Conservation (phyloP, 169 alveolate genomes). For the Babesia caballi region DNA sequence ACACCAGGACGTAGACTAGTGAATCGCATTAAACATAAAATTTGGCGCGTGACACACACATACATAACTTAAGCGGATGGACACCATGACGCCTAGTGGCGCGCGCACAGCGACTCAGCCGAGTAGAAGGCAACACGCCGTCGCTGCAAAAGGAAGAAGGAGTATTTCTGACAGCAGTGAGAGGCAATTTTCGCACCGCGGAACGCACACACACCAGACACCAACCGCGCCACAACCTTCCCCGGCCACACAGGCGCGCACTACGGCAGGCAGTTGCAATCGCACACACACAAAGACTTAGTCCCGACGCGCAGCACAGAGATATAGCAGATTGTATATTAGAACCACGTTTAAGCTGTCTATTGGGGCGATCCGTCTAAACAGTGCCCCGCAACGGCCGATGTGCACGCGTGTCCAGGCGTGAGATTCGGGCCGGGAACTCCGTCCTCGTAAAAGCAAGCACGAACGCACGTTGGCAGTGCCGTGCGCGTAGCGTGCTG, state of each 20-base stretch:
- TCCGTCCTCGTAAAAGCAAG: background rate
- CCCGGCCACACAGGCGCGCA: conserved; percentile 7
- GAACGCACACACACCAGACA: conserved; percentile 7
- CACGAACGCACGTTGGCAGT: background rate
- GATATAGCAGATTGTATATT: background rate
- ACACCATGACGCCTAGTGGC: background rate
- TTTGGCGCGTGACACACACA: conserved; percentile 2
- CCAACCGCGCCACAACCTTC: background rate
- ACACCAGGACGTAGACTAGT: too few relatives aligned
- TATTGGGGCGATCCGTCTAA: background rate
- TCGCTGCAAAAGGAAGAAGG: background rate
- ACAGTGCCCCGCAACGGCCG: background rate
- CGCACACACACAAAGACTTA: conserved; percentile 13
- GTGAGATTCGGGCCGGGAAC: background rate
- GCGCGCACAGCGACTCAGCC: background rate
- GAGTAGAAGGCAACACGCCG: background rate
- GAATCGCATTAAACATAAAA: too few relatives aligned
- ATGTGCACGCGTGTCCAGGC: conserved; percentile 1
- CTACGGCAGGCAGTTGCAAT: background rate
- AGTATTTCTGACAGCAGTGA: background rate
- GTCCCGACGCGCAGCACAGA: background rate
- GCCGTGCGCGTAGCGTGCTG: background rate
- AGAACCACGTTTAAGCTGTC: background rate
- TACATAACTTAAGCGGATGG: background rate
- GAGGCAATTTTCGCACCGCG: background rate